These are phyloP conservation scores for Pueraria montana DNA, from an alignment of 306 rosid species.

Conservation along the genomic window DNA sequence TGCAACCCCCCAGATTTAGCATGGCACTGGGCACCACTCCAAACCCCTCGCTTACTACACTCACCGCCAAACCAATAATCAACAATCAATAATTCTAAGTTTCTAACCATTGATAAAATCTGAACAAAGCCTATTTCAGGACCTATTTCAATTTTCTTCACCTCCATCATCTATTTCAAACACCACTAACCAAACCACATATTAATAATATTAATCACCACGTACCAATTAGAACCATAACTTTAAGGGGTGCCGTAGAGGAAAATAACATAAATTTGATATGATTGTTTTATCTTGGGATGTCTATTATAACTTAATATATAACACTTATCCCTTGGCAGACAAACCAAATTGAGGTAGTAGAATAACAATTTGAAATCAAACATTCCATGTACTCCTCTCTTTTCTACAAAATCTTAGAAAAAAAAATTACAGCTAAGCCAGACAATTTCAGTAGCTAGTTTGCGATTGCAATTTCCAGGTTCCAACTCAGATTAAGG, in stretches of 20 bases:
- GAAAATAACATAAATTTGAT: too few relatives aligned
- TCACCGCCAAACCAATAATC: not conserved
- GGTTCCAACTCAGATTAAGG: not conserved
- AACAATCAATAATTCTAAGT: not conserved
- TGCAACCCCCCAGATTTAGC: not conserved
- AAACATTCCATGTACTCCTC: not conserved
- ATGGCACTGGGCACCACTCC: not conserved
- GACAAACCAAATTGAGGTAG: not conserved
- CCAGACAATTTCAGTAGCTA: not conserved
- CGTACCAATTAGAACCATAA: slow-evolving; percentile 4
- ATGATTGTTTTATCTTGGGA: too few relatives aligned
- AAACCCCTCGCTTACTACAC: not conserved
- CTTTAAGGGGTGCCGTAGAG: not conserved
- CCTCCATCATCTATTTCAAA: not conserved
- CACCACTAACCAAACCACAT: slow-evolving; percentile 14
- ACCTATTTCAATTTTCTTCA: slow-evolving; percentile 3
- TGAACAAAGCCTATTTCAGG: not conserved
- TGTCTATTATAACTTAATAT: not conserved
- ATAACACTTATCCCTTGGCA: not conserved
- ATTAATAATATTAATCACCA: not conserved
- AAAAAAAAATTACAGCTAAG: not conserved
- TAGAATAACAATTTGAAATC: slow-evolving; percentile 6
- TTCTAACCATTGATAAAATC: not conserved
- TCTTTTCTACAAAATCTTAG: slow-evolving; percentile 1
- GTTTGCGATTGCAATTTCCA: not conserved